Percentiles rank a stretch among this genome's conserved stretches.
Evolutionary conservation across 257 asterid genomes (phyloP).

Genomic region (Coffea eugenioides): DNA sequence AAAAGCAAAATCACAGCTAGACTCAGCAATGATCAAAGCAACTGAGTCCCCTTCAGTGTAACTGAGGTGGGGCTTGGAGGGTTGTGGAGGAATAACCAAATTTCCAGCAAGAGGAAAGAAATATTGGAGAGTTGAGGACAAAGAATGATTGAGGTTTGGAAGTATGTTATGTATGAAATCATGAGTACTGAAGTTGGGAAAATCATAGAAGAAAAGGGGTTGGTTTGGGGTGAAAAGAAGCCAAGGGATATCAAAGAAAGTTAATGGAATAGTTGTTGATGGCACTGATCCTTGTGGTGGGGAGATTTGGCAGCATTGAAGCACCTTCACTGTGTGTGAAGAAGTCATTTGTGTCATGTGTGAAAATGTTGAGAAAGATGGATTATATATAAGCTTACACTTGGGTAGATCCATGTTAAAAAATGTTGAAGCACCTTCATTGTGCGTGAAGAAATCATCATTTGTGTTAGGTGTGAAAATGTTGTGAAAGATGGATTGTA

Average conservation of each 20-base stretch:
- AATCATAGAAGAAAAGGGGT: slow-evolving; percentile 49
- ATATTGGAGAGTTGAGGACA: slow-evolving; percentile 42
- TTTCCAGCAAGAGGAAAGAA: slow-evolving; percentile 55
- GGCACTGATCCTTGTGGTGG: slow-evolving; percentile 36
- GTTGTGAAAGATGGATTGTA: no score
- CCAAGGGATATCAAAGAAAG: slow-evolving; percentile 56
- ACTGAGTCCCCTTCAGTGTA: slow-evolving; percentile 38
- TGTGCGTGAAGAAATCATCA: no score
- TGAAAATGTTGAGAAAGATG: not conserved
- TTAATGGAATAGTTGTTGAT: slow-evolving; percentile 42
- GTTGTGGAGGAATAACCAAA: slow-evolving; percentile 19
- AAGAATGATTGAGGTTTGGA: slow-evolving; percentile 37
- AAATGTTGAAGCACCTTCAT: no score
- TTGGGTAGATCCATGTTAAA: no score
- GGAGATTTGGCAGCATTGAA: slow-evolving; percentile 42
- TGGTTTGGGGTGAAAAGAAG: slow-evolving; percentile 38
- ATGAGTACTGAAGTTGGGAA: slow-evolving; percentile 29
- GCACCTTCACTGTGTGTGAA: slow-evolving; percentile 3
- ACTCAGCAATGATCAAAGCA: slow-evolving; percentile 32
- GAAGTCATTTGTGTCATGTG: not conserved
- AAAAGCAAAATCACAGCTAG: slow-evolving; percentile 22
- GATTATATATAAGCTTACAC: no score
- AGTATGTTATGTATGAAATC: slow-evolving; percentile 27
- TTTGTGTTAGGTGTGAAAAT: no score
- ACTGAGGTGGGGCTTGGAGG: slow-evolving; percentile 26